Evolutionary conservation across 1,284 basidiomycete species (phyloP).

Genomic region (Boletellus sp.): DNA sequence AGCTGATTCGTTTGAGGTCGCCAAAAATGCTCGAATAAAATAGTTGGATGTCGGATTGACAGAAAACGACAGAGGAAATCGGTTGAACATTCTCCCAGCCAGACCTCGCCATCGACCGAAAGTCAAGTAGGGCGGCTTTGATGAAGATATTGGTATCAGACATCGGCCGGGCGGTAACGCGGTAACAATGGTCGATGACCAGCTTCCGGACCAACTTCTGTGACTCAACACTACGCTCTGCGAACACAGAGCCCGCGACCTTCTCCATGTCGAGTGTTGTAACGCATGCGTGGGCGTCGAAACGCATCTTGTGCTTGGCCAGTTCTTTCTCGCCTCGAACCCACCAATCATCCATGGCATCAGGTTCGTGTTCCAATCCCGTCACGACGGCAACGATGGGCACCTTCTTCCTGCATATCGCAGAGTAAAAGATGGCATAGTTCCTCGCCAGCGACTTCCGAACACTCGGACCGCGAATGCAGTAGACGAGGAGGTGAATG

Average conservation of each 20-base stretch:
- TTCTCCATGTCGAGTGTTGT: slow-evolving; percentile 29
- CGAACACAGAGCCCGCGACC: slow-evolving; percentile 15
- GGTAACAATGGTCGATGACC: slow-evolving; percentile 21
- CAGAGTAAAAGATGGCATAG: slow-evolving; percentile 31
- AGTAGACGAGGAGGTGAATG: slow-evolving; percentile 33
- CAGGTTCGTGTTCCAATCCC: slow-evolving; percentile 30
- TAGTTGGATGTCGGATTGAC: slow-evolving; percentile 17
- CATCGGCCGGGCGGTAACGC: slow-evolving; percentile 6
- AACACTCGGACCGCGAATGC: slow-evolving; percentile 30
- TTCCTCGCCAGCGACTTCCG: slow-evolving; percentile 27
- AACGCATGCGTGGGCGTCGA: slow-evolving; percentile 32
- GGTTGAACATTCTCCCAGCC: slow-evolving; percentile 26
- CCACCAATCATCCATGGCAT: slow-evolving; percentile 36
- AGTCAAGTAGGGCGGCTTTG: slow-evolving; percentile 24
- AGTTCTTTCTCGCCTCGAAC: slow-evolving; percentile 24
- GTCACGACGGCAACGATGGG: slow-evolving; percentile 33
- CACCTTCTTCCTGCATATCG: slow-evolving; percentile 29
- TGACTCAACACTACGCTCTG: slow-evolving; percentile 17
- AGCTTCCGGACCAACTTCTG: slow-evolving; percentile 19
- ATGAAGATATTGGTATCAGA: slow-evolving; percentile 23
- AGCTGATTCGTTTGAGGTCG: slow-evolving; percentile 17
- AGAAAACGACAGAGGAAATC: slow-evolving; percentile 19
- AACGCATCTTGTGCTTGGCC: slow-evolving; percentile 26
- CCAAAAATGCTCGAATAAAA: slow-evolving; percentile 20
- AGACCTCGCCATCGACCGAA: slow-evolving; percentile 25